Evolutionary conservation across 2,329 filamentous ascomycete genomes (phyloP).

Genomic region (Phialemonium atrogriseum): DNA sequence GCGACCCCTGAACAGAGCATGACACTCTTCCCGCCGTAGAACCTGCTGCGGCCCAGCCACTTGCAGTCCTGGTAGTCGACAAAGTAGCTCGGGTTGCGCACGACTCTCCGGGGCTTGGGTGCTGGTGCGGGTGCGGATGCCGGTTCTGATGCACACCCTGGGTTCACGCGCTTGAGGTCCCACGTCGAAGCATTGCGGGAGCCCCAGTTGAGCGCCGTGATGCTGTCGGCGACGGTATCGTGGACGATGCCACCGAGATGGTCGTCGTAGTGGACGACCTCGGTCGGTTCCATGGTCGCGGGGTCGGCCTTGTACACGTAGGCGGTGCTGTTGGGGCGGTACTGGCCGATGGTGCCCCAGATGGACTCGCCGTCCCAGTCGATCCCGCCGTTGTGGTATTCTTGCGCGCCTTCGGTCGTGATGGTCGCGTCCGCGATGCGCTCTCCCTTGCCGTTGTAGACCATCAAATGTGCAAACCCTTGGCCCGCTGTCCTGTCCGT

Average conservation of each 20-base stretch:
- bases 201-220: constrained; percentile 39
- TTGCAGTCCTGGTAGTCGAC: constrained; percentile 45
- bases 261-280: constrained; percentile 27
- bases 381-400: constrained; percentile 39
- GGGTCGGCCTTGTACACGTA: constrained; percentile 31
- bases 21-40: constrained; percentile 27
- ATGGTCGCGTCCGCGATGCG: constrained; percentile 35
- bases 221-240: constrained; percentile 22
- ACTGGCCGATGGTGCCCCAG: constrained; percentile 37
- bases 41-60: constrained; percentile 31
- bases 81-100: constrained; percentile 32
- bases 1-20: constrained; percentile 41
- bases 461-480: constrained; percentile 35
- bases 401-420: constrained; percentile 24
- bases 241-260: constrained; percentile 39
- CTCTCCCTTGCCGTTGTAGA: constrained; percentile 32
- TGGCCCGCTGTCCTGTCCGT: constrained; percentile 37
- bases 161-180: constrained; percentile 20
- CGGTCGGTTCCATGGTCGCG: constrained; percentile 22
- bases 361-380: constrained; percentile 38
- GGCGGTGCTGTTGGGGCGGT: constrained; percentile 37
- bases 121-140: no score
- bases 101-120: no score
- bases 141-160: no score
- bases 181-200: constrained; percentile 29